Percentiles rank a stretch among this genome's conserved stretches.
phyloP scores from a whole-genome alignment of 176 grass and related monocot species.

The Ampelocalamus luodianensis region DNA sequence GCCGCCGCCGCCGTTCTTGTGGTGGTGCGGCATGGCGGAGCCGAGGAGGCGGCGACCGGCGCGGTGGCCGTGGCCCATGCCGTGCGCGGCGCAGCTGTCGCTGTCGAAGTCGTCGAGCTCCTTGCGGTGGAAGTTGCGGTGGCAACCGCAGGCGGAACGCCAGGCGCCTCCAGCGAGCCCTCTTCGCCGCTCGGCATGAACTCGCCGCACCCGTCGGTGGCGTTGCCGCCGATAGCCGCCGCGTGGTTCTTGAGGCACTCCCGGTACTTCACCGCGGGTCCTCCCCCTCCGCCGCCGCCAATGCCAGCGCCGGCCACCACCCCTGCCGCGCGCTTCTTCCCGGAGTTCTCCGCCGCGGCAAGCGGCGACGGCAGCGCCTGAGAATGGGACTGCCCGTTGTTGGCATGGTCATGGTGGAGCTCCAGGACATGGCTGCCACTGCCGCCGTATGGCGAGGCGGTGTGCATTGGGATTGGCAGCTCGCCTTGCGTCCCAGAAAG shows the following conservation, averaged over 20 bases:
- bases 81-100: background rate
- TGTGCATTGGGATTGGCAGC: constrained; percentile 91
- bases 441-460: constrained; percentile 49
- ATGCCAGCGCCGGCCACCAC: background rate
- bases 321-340: constrained; percentile 29
- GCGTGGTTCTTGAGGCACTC: constrained; percentile 99
- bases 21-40: constrained; percentile 33
- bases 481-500: constrained; percentile 76
- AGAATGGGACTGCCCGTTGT: constrained; percentile 34
- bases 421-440: constrained; percentile 47
- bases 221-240: constrained; percentile 79
- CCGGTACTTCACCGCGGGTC: constrained; percentile 55
- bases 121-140: constrained; percentile 96
- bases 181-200: constrained; percentile 92
- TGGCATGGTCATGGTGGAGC: constrained; percentile 37
- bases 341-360: constrained; percentile 20
- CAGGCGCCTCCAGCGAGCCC: constrained; percentile 77
- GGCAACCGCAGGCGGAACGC: constrained; percentile 91
- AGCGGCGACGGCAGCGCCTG: constrained; percentile 32
- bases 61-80: constrained; percentile 30
- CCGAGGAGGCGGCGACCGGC: constrained; percentile 40
- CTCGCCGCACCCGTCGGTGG: constrained; percentile 92
- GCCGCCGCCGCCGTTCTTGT: constrained; percentile 16
- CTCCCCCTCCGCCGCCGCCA: background rate
- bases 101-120: constrained; percentile 43